Evolutionary conservation across 176 grass and related monocot genomes (phyloP), one percentile per base, ranked within the genome.

Genomic region (Rhynchospora pubera): DNA sequence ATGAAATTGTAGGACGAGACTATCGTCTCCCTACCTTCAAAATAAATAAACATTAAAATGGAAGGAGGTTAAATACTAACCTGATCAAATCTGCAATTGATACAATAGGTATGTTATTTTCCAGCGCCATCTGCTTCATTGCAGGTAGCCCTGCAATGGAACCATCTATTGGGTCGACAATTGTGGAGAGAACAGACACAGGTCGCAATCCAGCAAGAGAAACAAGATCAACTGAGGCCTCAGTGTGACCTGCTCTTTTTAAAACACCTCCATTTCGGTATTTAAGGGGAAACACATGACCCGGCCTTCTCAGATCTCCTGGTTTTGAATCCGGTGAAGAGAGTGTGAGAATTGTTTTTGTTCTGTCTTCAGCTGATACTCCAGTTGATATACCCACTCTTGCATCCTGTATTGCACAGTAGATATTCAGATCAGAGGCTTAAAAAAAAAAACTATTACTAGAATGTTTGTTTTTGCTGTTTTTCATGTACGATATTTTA

Each of bases 21-120:
- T n/a, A n/a, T n/a, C n/a, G n/a, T n/a, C n/a, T n/a, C n/a, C n/a
- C n/a, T n/a, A n/a, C n/a, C n/a, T n/a, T n/a, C n/a, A n/a, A n/a
- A 74, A 9, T 55, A 60, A 32, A 52, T 7, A 61, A 30, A 15
- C 52, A 66, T 22, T 65, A 48, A 85, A 90, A 89, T 67, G 68
- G 62, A 90, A 88, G 82, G 89, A 78, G 84, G 84, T 82, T 85
- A 87, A 69, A 89, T 91, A 91, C 85, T 88, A 89, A 94, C 90
- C 89, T 89, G 85, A 95, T 99, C 82, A 99, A 88, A 93, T 95
- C 96, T 86, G 89, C 51, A 47, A 94, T 91, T 3, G 92, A 98
- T 7, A 98, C 51, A 19, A 94, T 90, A 9, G 96, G 96, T 44
- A 98, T 59, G 77, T 90, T 85, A 82, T 93, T 85, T n/a, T 91